A percentile compares a stretch with the other conserved stretches of the same genome.
phyloP scores from a whole-genome alignment of 1,139 yeast species.

The Kurtzmaniella quercitrusa region DNA sequence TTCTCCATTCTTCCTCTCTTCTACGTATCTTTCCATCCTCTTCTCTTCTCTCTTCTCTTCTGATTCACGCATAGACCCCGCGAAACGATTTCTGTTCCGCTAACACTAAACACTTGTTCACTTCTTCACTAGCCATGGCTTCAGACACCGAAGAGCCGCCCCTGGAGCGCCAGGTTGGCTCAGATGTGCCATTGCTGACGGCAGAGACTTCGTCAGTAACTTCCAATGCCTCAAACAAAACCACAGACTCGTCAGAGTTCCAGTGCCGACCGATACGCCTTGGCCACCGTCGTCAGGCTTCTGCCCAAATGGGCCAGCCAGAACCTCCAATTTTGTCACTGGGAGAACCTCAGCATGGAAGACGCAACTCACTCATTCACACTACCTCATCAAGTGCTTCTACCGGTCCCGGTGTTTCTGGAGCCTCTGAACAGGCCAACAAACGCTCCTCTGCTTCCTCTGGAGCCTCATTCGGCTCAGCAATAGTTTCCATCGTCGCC shows the following conservation, averaged over 20 bases:
- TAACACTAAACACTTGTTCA: not conserved
- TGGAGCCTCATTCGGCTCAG: not conserved
- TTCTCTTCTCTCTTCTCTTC: too few species aligned
- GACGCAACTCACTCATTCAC: not conserved
- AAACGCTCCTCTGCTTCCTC: not conserved
- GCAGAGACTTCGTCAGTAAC: not conserved
- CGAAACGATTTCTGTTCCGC: not conserved
- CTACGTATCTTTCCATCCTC: too few species aligned
- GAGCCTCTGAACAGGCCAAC: not conserved
- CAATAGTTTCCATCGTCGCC: not conserved
- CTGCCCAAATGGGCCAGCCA: conserved; percentile 1
- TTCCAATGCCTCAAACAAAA: not conserved
- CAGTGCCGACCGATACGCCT: conserved; percentile 31
- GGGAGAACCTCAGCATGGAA: not conserved
- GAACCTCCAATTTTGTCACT: conserved; percentile 6
- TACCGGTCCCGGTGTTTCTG: not conserved
- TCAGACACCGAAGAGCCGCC: not conserved
- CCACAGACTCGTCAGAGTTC: conserved; percentile 19
- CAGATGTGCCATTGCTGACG: not conserved
- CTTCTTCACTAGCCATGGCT: not conserved
- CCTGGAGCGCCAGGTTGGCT: not conserved
- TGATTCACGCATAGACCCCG: not conserved
- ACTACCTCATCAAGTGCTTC: not conserved
- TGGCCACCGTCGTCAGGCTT: conserved; percentile 15
- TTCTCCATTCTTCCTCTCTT: too few species aligned